Conservation (phyloP, 306 rosid genomes). For the Cucumis cinereus region DNA sequence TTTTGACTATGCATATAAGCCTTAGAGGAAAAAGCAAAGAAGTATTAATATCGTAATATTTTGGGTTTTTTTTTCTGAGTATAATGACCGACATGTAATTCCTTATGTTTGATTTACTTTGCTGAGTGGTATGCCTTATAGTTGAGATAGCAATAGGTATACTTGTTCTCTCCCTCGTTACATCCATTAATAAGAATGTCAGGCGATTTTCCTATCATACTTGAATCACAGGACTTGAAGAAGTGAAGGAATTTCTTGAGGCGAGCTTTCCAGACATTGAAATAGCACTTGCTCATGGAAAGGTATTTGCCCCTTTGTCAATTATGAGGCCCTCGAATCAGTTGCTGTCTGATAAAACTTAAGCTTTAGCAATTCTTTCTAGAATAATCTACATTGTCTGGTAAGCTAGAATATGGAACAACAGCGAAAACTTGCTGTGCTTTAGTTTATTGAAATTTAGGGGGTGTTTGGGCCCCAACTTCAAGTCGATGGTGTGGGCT, state of each 20-base stretch:
- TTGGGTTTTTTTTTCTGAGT: neutral
- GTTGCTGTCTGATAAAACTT: neutral
- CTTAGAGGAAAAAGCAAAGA: neutral
- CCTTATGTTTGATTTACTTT: neutral
- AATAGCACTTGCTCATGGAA: slow-evolving; percentile 91
- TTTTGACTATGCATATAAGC: too few relatives aligned
- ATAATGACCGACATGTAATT: neutral
- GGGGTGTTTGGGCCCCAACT: neutral
- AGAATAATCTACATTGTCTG: neutral
- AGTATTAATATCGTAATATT: neutral
- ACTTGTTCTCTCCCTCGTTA: neutral
- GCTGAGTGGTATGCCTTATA: neutral
- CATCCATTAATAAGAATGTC: neutral
- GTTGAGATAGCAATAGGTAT: neutral
- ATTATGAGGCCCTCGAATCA: slow-evolving; percentile 5
- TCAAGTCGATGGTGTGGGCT: too few relatives aligned
- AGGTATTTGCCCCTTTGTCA: slow-evolving; percentile 38
- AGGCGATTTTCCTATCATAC: neutral
- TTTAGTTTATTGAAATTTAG: neutral
- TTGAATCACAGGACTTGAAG: slow-evolving; percentile 59
- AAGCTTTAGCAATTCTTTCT: neutral
- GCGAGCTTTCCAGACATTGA: slow-evolving; percentile 59
- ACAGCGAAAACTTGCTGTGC: neutral
- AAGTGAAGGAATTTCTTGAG: slow-evolving; percentile 73
- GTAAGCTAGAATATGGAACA: neutral